phyloP scores from a whole-genome alignment of 1,284 basidiomycete genomes.

The Violaceomyces palustris region DNA sequence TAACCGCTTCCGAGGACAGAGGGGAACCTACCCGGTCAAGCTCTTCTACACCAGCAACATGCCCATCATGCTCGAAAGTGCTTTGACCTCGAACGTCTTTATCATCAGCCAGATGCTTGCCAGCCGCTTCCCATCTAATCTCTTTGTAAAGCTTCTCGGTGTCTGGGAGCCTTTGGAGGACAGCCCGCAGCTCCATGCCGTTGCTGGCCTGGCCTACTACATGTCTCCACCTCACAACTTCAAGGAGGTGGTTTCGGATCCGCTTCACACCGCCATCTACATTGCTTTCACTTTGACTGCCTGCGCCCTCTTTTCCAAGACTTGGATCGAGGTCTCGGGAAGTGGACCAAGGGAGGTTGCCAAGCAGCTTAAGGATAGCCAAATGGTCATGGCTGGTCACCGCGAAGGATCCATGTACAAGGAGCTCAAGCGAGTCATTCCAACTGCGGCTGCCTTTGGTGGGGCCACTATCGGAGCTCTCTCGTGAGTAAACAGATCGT shows the following conservation, averaged over 20 bases:
- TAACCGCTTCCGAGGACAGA: slow-evolving; percentile 90
- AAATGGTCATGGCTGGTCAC: slow-evolving; percentile 97
- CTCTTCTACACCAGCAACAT: slow-evolving; percentile 99
- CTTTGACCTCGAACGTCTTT: slow-evolving; percentile 89
- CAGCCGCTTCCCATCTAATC: slow-evolving; percentile 87
- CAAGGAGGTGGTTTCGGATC: slow-evolving; percentile 78
- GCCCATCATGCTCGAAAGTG: slow-evolving; percentile 98
- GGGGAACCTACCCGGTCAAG: slow-evolving; percentile 92
- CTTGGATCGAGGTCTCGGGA: slow-evolving; percentile 98
- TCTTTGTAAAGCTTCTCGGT: slow-evolving; percentile 83
- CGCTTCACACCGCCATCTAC: slow-evolving; percentile 87
- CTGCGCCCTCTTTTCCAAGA: slow-evolving; percentile 96
- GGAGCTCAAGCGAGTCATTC: slow-evolving; percentile 94
- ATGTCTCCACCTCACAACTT: slow-evolving; percentile 93
- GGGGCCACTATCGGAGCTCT: slow-evolving; percentile 90
- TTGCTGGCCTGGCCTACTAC: slow-evolving; percentile 92
- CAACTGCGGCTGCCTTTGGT: slow-evolving; percentile 93
- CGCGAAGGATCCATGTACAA: slow-evolving; percentile 98
- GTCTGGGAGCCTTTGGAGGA: slow-evolving; percentile 97
- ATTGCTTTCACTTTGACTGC: slow-evolving; percentile 87
- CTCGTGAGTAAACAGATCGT: slow-evolving; percentile 54
- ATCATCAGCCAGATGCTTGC: slow-evolving; percentile 85
- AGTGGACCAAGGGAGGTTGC: slow-evolving; percentile 91
- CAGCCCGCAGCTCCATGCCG: slow-evolving; percentile 82
- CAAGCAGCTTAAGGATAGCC: slow-evolving; percentile 96